phyloP scores from a whole-genome alignment of 805 yeast genomes.

The Lipomyces spencermartinsiae region DNA sequence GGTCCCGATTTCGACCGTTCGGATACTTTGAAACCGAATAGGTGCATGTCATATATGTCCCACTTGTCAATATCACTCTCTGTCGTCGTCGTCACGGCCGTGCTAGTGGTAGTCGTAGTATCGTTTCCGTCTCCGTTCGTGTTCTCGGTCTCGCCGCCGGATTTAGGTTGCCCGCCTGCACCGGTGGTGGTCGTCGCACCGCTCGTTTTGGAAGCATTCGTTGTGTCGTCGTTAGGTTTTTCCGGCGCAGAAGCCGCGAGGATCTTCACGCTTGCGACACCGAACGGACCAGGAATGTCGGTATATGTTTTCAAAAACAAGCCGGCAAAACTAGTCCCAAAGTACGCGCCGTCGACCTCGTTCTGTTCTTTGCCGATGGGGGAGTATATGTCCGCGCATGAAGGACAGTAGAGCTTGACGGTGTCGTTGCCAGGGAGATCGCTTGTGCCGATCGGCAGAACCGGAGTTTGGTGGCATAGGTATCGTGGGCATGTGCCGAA shows the following conservation, averaged over 20 bases:
- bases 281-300: constrained; percentile 56
- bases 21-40: constrained; percentile 86
- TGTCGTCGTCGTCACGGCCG: constrained; percentile 5
- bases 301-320: constrained; percentile 88
- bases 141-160: constrained; percentile 1
- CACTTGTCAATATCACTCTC: constrained; percentile 22
- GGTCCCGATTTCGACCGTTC: constrained; percentile 81
- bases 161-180: background rate
- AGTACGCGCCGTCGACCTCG: constrained; percentile 94
- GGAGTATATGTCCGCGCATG: constrained; percentile 87
- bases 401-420: constrained; percentile 90
- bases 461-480: constrained; percentile 85
- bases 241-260: constrained; percentile 61
- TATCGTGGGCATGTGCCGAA: constrained; percentile 94
- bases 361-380: constrained; percentile 87
- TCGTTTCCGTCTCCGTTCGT: constrained; percentile 8
- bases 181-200: background rate
- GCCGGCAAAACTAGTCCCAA: constrained; percentile 96
- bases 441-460: constrained; percentile 88
- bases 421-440: constrained; percentile 93
- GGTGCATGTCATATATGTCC: constrained; percentile 63
- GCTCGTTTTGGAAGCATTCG: background rate
- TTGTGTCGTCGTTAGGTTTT: constrained; percentile 46
- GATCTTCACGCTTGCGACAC: constrained; percentile 59
- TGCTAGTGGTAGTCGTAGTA: constrained; percentile 4